Evolutionary conservation across 345 rosid genomes (phyloP), one percentile per base, ranked within the genome.

Genomic region (Pugionium cornutum): DNA sequence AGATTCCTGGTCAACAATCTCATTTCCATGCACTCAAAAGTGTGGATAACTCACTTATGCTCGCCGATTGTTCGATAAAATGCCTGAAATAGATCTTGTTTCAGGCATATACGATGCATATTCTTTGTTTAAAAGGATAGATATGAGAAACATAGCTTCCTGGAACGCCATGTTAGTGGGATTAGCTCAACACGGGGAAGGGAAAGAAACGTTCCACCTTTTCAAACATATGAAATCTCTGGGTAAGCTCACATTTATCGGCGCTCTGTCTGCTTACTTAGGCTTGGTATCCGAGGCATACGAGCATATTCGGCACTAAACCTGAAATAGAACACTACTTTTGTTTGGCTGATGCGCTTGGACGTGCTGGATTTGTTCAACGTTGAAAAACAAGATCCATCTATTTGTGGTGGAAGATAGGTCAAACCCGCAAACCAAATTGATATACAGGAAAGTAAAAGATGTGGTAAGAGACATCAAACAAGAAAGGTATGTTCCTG

Each of bases 141-240:
- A 77, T 1, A 39, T 50, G 37, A 68, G 77, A 33, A 79, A 73
- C 62, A 64, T 70, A 45, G 71, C 67, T 40, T 50, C 68, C 47
- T 84, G 84, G 84, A 84, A 82, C 61, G 83, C 83, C 42, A 78
- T 81, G 80, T 62, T 85, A 46, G 73, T 77, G 37, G 84, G 89
- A 65, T 75, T 83, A 59, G 89, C 85, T 67, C 80, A 79, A 58
- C 83, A 83, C 53, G 85, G 85, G 50, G 76, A 81, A 57, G 81
- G 81, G 31, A 75, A 81, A 66, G 81, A 85, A 76, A 81, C 83
- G 26, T 78, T 82, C 46, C 45, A 64, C 39, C 80, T 80, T 51
- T 84, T 84, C 28, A 3, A 77, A 43, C 57, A 49, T 32, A 80
- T 84, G 86, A 63, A 62, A 66, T 64, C 74, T 41, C 35, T 25